Base-by-base conservation (phyloP, 345 rosid species). In the Eucalyptus decipiens region DNA sequence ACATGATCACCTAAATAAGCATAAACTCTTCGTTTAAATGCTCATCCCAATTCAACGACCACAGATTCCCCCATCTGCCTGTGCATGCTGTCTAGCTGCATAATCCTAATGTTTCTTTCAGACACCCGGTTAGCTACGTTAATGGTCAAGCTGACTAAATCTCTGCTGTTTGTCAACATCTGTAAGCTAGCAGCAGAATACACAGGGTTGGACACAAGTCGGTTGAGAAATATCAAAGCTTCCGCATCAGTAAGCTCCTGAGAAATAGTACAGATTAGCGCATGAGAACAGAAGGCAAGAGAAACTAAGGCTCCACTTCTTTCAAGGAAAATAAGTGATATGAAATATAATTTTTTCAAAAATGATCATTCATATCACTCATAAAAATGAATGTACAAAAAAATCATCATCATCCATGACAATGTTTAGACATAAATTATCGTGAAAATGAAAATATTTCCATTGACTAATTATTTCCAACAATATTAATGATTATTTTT, bases 121-220 rank as follows among this genome's bases (percentile, higher is more conserved):
- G 96, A 96, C 92, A 97, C 91, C 89, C 96, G 91, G 90, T 91
- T 94, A 14, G 97, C 97, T 42, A 95, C 92, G 90, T 95, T 97
- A 85, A 95, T 85, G 56, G 97, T 95, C 94, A 96, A 90, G 89
- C 94, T 93, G 51, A 94, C 99, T 95, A 94, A 94, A 91, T 95
- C 97, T 91, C 98, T 92, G 91, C 93, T 94, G 67, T 91, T 93
- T 43, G 98, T 96, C 88, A 95, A 88, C 47, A 88, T 91, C 88
- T 91, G 92, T 91, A 96, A 91, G 11, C 92, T 90, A 2, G 93
- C 92, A n/a, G 95, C 91, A 49, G 98, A 95, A 90, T 93, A 94
- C 40, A 72, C 89, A 18, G 5, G 95, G 80, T 92, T 94, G 58
- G 98, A 95, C 11, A 94, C 97, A 6, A 95, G 96, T 89, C 99